Conservation (phyloP, 2,329 filamentous ascomycete species). For the Nothopassalora personata region DNA sequence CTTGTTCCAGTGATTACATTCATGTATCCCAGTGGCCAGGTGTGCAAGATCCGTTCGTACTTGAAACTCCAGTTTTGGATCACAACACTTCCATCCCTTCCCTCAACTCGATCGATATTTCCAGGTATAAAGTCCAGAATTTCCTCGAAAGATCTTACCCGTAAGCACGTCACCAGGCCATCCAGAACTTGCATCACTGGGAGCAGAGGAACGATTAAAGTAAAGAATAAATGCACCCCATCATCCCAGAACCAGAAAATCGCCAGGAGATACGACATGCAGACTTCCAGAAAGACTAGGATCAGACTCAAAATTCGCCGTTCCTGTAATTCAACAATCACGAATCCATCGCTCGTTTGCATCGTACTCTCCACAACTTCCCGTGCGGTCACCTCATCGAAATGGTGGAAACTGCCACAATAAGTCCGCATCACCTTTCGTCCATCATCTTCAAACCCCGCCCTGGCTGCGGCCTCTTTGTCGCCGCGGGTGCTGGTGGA, state of each 20-base stretch:
- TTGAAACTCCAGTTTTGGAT: conserved; percentile 37
- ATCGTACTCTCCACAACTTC: conserved; percentile 61
- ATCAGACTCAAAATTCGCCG: conserved; percentile 37
- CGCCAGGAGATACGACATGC: conserved; percentile 50
- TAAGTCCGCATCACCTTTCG: conserved; percentile 60
- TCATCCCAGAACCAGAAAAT: conserved; percentile 51
- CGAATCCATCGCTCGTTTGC: conserved; percentile 61
- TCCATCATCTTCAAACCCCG: conserved; percentile 13
- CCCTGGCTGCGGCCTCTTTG: conserved; percentile 13
- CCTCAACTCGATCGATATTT: conserved; percentile 19
- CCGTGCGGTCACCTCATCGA: conserved; percentile 57
- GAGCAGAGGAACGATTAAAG: conserved; percentile 61
- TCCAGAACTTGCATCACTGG: conserved; percentile 65
- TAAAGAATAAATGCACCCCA: conserved; percentile 56
- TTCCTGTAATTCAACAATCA: conserved; percentile 70
- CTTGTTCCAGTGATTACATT: conserved; percentile 40
- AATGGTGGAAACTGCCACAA: conserved; percentile 73
- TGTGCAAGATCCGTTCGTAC: conserved; percentile 40
- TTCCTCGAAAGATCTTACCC: conserved; percentile 63
- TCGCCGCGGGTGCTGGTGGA: conserved; percentile 40
- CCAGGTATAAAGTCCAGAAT: conserved; percentile 53
- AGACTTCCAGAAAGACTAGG: conserved; percentile 34
- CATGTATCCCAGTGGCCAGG: conserved; percentile 46
- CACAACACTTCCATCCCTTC: conserved; percentile 5
- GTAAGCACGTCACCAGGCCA: conserved; percentile 60